These are phyloP conservation scores for Salix udensis DNA, from an alignment of 345 rosid genomes.

Conservation along the genomic window DNA sequence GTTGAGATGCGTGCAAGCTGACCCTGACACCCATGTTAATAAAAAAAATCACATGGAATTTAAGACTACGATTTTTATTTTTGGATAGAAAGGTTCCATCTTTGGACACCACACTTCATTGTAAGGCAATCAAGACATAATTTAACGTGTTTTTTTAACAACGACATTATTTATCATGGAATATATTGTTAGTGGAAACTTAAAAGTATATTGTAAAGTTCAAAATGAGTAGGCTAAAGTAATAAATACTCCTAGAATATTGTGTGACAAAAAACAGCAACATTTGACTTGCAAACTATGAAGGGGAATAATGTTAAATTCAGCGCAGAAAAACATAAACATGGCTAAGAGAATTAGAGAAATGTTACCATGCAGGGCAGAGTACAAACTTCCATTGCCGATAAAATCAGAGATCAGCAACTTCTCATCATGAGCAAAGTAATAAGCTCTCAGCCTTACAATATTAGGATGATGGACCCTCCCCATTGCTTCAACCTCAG, in stretches of 20 bases:
- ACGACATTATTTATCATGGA: not conserved
- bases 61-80: not conserved
- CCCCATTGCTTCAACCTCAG: slow-evolving; percentile 69
- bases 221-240: not conserved
- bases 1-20: no score
- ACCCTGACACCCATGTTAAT: fast-evolving
- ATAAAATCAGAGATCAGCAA: slow-evolving; percentile 73
- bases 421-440: slow-evolving; percentile 82
- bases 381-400: slow-evolving; percentile 68
- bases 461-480: slow-evolving; percentile 79
- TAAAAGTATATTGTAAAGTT: not conserved
- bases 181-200: not conserved
- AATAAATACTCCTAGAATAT: not conserved
- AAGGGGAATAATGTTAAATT: not conserved
- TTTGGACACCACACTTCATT: not conserved
- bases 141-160: not conserved
- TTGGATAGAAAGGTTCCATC: not conserved
- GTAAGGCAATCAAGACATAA: not conserved
- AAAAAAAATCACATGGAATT: not conserved
- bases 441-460: slow-evolving; percentile 72
- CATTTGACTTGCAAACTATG: not conserved
- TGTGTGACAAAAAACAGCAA: not conserved
- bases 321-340: not conserved
- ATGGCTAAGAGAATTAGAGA: not conserved
- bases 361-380: slow-evolving; percentile 74